These are phyloP conservation scores for Paraphoma sp. DNA, from an alignment of 2,329 filamentous ascomycete species.

Conservation along the genomic window DNA sequence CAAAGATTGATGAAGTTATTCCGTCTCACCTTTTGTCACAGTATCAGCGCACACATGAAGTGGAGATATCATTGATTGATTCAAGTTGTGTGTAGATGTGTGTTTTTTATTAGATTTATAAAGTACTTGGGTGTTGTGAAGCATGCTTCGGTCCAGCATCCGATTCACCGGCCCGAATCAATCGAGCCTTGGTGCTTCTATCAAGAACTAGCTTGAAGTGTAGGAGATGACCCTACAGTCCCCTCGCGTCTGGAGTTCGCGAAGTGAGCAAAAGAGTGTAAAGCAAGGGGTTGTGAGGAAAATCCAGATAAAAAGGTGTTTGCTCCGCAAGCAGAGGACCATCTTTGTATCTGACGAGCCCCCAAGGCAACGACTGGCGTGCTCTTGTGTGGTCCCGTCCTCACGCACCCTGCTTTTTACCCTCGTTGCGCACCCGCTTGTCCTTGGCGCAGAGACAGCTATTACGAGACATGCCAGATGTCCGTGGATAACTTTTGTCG, in stretches of 20 bases:
- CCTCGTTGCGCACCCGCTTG: background rate
- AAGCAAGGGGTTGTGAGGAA: constrained; percentile 46
- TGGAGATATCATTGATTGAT: background rate
- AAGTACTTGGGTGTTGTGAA: constrained; percentile 41
- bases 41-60: background rate
- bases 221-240: constrained; percentile 63
- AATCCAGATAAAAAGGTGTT: constrained; percentile 34
- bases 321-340: constrained; percentile 49
- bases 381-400: constrained; percentile 38
- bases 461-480: constrained; percentile 49
- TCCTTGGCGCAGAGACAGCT: constrained; percentile 31
- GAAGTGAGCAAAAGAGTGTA: constrained; percentile 24
- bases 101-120: constrained; percentile 50
- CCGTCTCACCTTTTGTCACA: background rate
- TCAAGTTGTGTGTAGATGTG: constrained; percentile 26
- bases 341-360: constrained; percentile 34
- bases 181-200: constrained; percentile 43
- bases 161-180: constrained; percentile 51
- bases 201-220: constrained; percentile 54
- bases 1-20: background rate
- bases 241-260: constrained; percentile 20
- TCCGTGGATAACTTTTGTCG: constrained; percentile 47
- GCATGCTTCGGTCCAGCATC: constrained; percentile 59
- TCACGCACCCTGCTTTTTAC: constrained; percentile 11
- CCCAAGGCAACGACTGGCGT: constrained; percentile 41